Evolutionary conservation across 2,329 filamentous ascomycete genomes (phyloP), one percentile per base, ranked within the genome.

Genomic region (Endothia cerciana): DNA sequence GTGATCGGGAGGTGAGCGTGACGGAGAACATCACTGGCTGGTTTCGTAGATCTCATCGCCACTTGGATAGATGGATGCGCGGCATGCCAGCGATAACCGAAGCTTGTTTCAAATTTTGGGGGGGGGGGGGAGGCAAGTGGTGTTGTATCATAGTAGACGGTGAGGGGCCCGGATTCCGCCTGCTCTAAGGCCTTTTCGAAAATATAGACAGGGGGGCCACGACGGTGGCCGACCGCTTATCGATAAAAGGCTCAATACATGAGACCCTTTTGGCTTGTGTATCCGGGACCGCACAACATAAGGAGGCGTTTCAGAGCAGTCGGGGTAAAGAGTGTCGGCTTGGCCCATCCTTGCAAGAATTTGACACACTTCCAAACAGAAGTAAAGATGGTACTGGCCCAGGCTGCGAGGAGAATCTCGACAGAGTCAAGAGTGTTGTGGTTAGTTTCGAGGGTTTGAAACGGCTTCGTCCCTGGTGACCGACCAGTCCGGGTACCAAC

Each of bases 291-390:
- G 28, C 43, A 61, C 38, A 41, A 36, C 22, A 61, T 51, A 38
- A 57, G 63, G 60, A 58, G 64, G 64, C 55, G 66, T 68, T 68
- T 68, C 66, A 68, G 41, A 38, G 57, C 43, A 40, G 64, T 65
- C 56, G 25, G 63, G 63, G 59, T 47, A 58, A 55, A 38, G 47
- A 22, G 25, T n/a, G 47, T 56, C n/a, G 49, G 25, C 38, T 11
- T 25, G 45, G 43, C 45, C 33, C 60, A 53, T 45, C 41, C 49
- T 22, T 30, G 40, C 36, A 55, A 56, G 28, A 0, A 57, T 22
- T n/a, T 38, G 19, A 33, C 36, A 53, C 49, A 38, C 15, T 22
- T 56, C 4, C 30, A 38, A 10, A 22, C n/a, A 38, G n/a, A 4
- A 38, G 11, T 19, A 4, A 15, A 17, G 4, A 36, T 56, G 53